A percentile compares a stretch with the other conserved stretches of the same genome.
Conservation (phyloP, 306 rosid genomes). For the Glycine tomentella region DNA sequence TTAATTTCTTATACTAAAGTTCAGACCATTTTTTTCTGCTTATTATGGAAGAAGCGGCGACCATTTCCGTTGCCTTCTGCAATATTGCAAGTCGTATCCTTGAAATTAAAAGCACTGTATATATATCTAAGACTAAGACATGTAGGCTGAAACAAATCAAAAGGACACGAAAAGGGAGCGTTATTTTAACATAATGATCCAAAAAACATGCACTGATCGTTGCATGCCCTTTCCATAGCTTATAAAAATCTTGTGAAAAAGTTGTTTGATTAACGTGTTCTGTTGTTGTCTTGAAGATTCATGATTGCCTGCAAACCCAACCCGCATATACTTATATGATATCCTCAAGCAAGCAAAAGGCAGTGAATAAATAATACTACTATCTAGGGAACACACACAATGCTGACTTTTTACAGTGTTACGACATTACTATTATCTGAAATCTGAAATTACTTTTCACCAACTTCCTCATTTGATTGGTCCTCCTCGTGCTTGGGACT, state of each 20-base stretch:
- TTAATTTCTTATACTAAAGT: too few species aligned
- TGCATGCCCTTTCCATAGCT: neutral
- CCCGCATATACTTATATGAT: too few species aligned
- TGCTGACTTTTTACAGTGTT: neutral
- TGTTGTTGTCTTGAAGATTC: neutral
- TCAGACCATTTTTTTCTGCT: too few species aligned
- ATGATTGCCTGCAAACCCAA: neutral
- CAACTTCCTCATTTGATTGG: neutral
- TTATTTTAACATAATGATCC: neutral
- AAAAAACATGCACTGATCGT: neutral
- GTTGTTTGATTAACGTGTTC: slow-evolving; percentile 29
- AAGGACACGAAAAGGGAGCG: neutral
- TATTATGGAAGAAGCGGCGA: neutral
- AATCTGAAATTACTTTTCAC: neutral
- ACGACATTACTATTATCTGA: neutral
- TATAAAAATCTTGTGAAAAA: neutral
- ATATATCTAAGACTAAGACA: too few species aligned
- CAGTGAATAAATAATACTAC: too few species aligned
- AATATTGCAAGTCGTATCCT: neutral
- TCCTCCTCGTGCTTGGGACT: too few species aligned
- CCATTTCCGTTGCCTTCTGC: neutral
- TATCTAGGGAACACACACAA: neutral
- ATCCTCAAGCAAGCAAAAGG: too few species aligned
- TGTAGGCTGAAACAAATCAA: too few species aligned
- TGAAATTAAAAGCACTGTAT: neutral